These are phyloP conservation scores for Arthroderma sp. DNA, from an alignment of 2,329 filamentous ascomycete species.

Conservation along the genomic window DNA sequence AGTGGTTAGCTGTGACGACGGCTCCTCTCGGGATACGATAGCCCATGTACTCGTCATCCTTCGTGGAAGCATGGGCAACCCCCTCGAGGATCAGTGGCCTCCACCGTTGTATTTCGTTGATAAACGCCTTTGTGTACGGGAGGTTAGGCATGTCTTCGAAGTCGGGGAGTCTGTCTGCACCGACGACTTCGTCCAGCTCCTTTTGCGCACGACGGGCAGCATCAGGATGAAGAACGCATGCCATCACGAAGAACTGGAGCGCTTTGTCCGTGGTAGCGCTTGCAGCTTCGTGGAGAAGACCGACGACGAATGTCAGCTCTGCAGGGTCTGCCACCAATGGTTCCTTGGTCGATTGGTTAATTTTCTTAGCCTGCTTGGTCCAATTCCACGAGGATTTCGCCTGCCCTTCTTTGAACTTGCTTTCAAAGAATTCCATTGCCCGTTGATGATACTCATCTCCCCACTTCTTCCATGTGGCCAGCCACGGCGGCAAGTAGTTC, in stretches of 20 bases:
- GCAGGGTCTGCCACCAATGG: not conserved
- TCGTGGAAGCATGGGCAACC: constrained; percentile 17
- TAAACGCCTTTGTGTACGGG: constrained; percentile 28
- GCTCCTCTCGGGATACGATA: constrained; percentile 18
- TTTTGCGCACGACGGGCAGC: too few relatives aligned
- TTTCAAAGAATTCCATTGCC: not conserved
- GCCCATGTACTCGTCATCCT: constrained; percentile 17
- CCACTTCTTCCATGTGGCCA: not conserved
- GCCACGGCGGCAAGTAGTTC: not conserved
- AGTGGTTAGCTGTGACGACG: constrained; percentile 14
- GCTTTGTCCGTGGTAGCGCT: not conserved
- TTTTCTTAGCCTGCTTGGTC: not conserved
- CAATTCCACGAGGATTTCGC: not conserved
- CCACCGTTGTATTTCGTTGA: constrained; percentile 31
- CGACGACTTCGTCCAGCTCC: constrained; percentile 20
- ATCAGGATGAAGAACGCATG: not conserved
- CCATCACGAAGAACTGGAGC: not conserved
- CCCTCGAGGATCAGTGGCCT: constrained; percentile 14
- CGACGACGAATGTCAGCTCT: not conserved
- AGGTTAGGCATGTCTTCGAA: constrained; percentile 28
- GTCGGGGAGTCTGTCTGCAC: constrained; percentile 22
- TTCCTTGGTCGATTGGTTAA: not conserved
- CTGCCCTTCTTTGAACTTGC: not conserved
- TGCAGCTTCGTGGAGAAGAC: not conserved
- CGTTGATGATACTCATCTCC: not conserved